These are phyloP conservation scores for Nyssa sinensis DNA, from an alignment of 148 eudicot genomes.

Conservation along the genomic window DNA sequence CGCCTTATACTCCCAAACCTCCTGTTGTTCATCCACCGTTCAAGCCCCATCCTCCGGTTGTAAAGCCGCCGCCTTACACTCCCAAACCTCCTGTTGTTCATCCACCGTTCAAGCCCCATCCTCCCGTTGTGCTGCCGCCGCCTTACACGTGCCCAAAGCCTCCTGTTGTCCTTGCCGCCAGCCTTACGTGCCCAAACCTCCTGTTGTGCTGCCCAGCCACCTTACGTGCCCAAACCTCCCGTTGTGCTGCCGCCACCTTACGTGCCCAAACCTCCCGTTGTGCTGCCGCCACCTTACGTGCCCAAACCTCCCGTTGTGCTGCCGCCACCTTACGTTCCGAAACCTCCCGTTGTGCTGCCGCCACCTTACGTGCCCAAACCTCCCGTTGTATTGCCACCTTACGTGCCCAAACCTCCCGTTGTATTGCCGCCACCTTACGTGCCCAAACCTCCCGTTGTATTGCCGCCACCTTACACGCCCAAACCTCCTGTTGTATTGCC, in stretches of 20 bases:
- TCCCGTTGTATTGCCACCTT: conserved; percentile 20
- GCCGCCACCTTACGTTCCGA: conserved; percentile 25
- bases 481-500: conserved; percentile 21
- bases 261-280: too few species aligned
- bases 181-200: too few species aligned
- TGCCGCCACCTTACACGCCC: conserved; percentile 22
- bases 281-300: not conserved
- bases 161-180: too few species aligned
- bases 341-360: conserved; percentile 29
- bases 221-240: too few species aligned
- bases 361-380: conserved; percentile 34
- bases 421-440: conserved; percentile 20
- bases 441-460: conserved; percentile 25
- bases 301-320: conserved; percentile 18
- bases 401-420: conserved; percentile 6
- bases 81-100: conserved; percentile 26
- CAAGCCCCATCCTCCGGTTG: conserved; percentile 5
- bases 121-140: conserved; percentile 21
- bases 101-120: conserved; percentile 22
- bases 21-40: conserved; percentile 21
- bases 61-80: conserved; percentile 18
- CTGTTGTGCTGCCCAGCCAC: too few species aligned
- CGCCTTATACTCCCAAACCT: conserved; percentile 27
- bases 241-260: not conserved
- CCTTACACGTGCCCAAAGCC: not conserved